Percentiles rank a stretch among this genome's conserved stretches.
These are phyloP conservation scores for Termitomyces sp. DNA, from an alignment of 768 basidiomycete species.

Conservation along the genomic window DNA sequence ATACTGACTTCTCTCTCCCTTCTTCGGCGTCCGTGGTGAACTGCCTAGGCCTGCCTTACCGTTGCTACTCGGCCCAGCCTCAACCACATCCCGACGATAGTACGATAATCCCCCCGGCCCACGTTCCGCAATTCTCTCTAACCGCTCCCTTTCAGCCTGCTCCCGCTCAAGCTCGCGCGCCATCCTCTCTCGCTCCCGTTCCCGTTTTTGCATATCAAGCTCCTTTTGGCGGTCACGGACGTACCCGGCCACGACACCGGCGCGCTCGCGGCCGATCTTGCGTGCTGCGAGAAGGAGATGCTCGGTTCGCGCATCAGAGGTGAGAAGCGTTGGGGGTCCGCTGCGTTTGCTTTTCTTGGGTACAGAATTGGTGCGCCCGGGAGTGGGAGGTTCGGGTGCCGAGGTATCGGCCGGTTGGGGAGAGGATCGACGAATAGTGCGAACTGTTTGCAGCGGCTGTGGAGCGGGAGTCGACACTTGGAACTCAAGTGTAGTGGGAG, in stretches of 20 bases:
- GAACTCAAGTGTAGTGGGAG: conserved; percentile 17
- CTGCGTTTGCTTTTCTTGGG: conserved; percentile 15
- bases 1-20: neutral
- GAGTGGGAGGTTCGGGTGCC: conserved; percentile 6
- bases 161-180: conserved; percentile 25
- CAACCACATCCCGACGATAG: conserved; percentile 14
- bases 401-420: neutral
- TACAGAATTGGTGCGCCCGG: neutral
- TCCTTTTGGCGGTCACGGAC: conserved; percentile 30
- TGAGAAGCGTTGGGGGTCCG: conserved; percentile 25
- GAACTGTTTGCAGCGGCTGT: conserved; percentile 5
- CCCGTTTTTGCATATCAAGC: conserved; percentile 30
- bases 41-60: neutral
- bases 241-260: conserved; percentile 49
- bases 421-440: conserved; percentile 5
- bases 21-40: conserved; percentile 16
- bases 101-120: conserved; percentile 13
- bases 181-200: conserved; percentile 21
- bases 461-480: conserved; percentile 9
- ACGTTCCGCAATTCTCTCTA: conserved; percentile 19
- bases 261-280: conserved; percentile 59
- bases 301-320: conserved; percentile 65
- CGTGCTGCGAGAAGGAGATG: conserved; percentile 68
- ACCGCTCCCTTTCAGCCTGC: conserved; percentile 22
- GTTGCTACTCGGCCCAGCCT: conserved; percentile 1